phyloP scores from a whole-genome alignment of 2,329 filamentous ascomycete species.

The Orbilia ellipsospora region DNA sequence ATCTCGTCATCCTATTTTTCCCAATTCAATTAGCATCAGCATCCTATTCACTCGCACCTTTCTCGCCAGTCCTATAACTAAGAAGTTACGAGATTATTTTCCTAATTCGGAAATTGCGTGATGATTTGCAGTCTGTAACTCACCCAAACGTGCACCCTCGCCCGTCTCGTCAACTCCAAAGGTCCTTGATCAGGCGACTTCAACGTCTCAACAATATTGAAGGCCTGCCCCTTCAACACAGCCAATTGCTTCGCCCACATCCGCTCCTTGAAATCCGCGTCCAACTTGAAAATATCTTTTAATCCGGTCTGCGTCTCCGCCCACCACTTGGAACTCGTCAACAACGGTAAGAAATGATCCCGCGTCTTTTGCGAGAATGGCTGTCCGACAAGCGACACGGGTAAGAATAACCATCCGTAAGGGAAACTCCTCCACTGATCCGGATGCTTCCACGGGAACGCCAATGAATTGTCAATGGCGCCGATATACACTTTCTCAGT shows the following conservation, averaged over 20 bases:
- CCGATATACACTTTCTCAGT: constrained; percentile 77
- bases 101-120: not conserved
- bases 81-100: too few relatives aligned
- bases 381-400: constrained; percentile 93
- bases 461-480: constrained; percentile 96
- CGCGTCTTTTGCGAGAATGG: constrained; percentile 94
- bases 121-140: not conserved
- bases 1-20: constrained; percentile 81
- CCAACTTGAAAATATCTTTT: constrained; percentile 86
- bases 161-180: constrained; percentile 87
- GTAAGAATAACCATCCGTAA: constrained; percentile 97
- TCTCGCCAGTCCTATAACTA: not conserved
- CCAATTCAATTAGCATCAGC: not conserved
- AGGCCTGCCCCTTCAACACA: constrained; percentile 98
- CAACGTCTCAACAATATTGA: constrained; percentile 98
- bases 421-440: constrained; percentile 92
- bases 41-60: not conserved
- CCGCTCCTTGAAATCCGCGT: constrained; percentile 95
- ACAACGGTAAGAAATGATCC: constrained; percentile 92
- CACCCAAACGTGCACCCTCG: constrained; percentile 90
- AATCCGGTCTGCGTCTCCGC: constrained; percentile 89
- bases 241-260: constrained; percentile 99
- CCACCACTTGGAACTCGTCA: constrained; percentile 98
- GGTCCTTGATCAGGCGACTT: constrained; percentile 93
- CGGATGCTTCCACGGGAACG: constrained; percentile 99